Base-by-base conservation (phyloP, 495 filamentous ascomycete species). In the Entonaema liquescens region DNA sequence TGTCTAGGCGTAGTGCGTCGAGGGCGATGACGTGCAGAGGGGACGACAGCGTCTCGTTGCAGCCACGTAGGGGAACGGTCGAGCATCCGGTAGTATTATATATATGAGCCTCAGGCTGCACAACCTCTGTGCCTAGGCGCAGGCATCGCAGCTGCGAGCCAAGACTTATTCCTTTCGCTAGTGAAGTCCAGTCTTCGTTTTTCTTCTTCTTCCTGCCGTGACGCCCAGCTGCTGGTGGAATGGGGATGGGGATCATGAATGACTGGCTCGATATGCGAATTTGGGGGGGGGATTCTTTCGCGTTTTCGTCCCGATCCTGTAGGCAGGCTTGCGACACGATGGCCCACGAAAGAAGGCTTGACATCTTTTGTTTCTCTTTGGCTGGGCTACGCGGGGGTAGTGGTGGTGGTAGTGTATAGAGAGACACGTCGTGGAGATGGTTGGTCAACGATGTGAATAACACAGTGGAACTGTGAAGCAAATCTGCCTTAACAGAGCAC, bases 301-400 rank as follows among this genome's bases (percentile, higher is more conserved):
- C 66, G 42, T 70, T 69, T 65, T 73, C 70, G 67, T 70, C 28
- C 67, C 71, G 62, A 67, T 71, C 62, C 67, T 70, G 71, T 71
- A 65, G 62, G 71, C 52, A 67, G 71, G 71, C 71, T 74, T 62
- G 71, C 67, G 35, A 62, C 71, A 55, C 62, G 36, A 49, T 40
- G 23, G 33, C 12, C 19, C 12, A 25, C 44, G 12, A 25, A 54
- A 60, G 35, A 60, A 26, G 28, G 53, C 29, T 56, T 17, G 53
- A 56, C 8, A 9, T 8, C 17, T 23, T 56, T 56, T 17, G 6
- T 33, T 56, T 56, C 29, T 28, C 26, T 17, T 53, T 29, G 26
- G 12, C 49, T 53, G 2, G 49, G 4, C 15, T 53, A 53, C 23
- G 11, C 23, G 12, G n/a, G n/a, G n/a, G n/a, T n/a, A n/a, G n/a